A percentile compares a stretch with the other conserved stretches of the same genome.
phyloP scores from a whole-genome alignment of 2,329 filamentous ascomycete species.

The Aspergillus tubingensis region DNA sequence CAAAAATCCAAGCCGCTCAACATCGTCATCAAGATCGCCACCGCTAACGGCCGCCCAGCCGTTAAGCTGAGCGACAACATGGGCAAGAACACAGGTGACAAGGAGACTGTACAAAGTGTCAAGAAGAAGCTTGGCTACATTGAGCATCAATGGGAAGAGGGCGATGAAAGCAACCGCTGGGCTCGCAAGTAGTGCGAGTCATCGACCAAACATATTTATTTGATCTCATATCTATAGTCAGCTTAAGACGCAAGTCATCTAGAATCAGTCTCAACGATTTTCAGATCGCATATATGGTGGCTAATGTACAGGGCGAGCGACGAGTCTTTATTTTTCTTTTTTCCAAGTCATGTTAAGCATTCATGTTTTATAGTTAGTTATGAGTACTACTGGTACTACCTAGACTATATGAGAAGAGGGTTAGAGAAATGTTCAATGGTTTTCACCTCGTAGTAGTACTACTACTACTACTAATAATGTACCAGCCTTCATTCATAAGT shows the following conservation, averaged over 20 bases:
- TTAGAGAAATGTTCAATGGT: no score
- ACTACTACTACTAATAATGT: no score
- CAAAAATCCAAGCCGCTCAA: slow-evolving; percentile 89
- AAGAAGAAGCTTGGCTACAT: slow-evolving; percentile 84
- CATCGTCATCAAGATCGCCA: slow-evolving; percentile 96
- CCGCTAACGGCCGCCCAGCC: slow-evolving; percentile 75
- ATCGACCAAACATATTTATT: no score
- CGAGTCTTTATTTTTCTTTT: background rate
- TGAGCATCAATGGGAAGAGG: slow-evolving; percentile 79
- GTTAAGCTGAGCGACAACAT: slow-evolving; percentile 93
- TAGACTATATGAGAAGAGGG: no score
- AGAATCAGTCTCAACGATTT: background rate
- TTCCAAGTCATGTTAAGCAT: background rate
- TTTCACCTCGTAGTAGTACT: no score
- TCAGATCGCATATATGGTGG: background rate
- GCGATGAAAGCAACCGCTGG: slow-evolving; percentile 52
- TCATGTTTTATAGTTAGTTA: background rate
- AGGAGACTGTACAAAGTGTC: slow-evolving; percentile 73
- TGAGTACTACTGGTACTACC: no score
- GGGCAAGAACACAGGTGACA: slow-evolving; percentile 92
- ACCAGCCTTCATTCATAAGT: no score
- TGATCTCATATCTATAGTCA: background rate
- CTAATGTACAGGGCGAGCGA: background rate
- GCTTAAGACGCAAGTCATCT: background rate
- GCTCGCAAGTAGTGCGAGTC: background rate